phyloP scores from a whole-genome alignment of 306 rosid species.

The Medicago ruthenica region DNA sequence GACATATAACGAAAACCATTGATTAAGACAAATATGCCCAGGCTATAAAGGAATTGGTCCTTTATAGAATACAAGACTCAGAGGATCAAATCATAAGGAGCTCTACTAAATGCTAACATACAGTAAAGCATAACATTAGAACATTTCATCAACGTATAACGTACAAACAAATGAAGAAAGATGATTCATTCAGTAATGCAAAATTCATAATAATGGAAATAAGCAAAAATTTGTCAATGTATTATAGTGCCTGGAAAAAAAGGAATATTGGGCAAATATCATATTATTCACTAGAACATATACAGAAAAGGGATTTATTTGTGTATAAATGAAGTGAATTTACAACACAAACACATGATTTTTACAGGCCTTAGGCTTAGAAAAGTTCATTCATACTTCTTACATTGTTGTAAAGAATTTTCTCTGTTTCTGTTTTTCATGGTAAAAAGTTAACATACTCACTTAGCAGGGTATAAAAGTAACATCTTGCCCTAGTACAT shows the following conservation, averaged over 20 bases:
- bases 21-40: not conserved
- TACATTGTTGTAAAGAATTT: too few relatives aligned
- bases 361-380: not conserved
- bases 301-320: not conserved
- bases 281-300: not conserved
- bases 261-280: not conserved
- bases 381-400: not conserved
- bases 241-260: not conserved
- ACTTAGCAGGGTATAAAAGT: too few relatives aligned
- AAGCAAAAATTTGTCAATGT: slow-evolving; percentile 18
- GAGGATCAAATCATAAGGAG: not conserved
- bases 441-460: too few relatives aligned
- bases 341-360: not conserved
- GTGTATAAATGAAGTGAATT: not conserved
- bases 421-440: too few relatives aligned
- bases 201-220: slow-evolving; percentile 25
- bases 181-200: not conserved
- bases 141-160: not conserved
- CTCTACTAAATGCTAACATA: not conserved
- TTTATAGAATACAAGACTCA: not conserved
- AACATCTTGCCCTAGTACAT: too few relatives aligned
- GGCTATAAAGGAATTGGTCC: not conserved
- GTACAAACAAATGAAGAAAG: not conserved
- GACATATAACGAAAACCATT: not conserved
- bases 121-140: slow-evolving; percentile 4